Percentiles rank a stretch among this genome's conserved stretches.
Conservation (phyloP, 257 asterid genomes). For the Solanum sitiens region DNA sequence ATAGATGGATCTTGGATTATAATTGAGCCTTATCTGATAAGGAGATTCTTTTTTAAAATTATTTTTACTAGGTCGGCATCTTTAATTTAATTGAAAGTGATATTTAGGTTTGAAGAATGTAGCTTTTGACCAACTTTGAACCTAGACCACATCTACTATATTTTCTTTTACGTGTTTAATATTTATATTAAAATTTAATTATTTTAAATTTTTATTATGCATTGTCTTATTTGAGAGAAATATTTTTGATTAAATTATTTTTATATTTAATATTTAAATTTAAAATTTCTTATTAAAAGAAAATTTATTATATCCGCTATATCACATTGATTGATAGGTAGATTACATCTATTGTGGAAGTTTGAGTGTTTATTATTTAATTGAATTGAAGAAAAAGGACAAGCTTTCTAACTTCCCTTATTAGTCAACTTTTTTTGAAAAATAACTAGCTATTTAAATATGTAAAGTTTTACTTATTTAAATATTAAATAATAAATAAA, state of each 20-base stretch:
- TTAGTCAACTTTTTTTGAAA: background rate
- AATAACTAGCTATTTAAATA: background rate
- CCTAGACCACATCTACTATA: background rate
- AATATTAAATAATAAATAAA: no score
- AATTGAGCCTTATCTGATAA: constrained; percentile 20
- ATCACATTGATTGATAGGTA: background rate
- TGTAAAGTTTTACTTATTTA: background rate
- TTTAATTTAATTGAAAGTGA: constrained; percentile 18
- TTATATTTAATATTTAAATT: no score
- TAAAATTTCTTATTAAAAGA: no score
- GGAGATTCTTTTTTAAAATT: background rate
- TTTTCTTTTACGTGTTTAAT: no score
- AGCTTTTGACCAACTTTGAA: background rate
- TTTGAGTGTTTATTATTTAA: background rate
- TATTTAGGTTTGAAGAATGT: background rate
- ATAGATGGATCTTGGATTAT: background rate
- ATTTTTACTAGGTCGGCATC: constrained; percentile 17
- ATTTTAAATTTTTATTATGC: fast-evolving
- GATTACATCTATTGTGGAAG: background rate
- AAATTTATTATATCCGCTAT: fast-evolving
- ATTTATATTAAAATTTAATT: no score
- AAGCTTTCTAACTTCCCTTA: background rate
- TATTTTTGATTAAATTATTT: fast-evolving
- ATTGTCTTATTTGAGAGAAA: fast-evolving
- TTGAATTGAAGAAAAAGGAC: background rate